Conservation (phyloP, 305 asterid species). For the Fraxinus sp. region DNA sequence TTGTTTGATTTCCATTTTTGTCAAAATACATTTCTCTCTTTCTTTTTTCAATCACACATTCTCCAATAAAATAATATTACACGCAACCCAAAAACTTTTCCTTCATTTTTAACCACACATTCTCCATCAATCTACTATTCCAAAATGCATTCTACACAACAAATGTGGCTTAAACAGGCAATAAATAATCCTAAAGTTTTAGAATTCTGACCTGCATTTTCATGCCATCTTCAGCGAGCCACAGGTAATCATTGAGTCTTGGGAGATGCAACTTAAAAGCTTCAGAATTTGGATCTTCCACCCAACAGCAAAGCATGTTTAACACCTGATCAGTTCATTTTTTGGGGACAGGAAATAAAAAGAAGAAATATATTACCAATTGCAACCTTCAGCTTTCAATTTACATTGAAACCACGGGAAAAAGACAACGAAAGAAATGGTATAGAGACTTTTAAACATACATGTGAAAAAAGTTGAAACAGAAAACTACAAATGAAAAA, state of each 20-base stretch:
- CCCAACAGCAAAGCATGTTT: constrained; percentile 99
- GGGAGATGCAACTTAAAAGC: constrained; percentile 93
- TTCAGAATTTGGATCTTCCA: constrained; percentile 88
- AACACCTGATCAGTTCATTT: constrained; percentile 48
- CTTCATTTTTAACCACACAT: too few species aligned
- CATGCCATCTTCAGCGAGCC: constrained; percentile 99
- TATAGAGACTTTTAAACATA: constrained; percentile 9
- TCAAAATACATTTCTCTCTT: too few species aligned
- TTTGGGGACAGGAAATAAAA: constrained; percentile 12
- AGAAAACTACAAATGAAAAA: background rate
- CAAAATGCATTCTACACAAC: too few species aligned
- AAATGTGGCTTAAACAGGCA: too few species aligned
- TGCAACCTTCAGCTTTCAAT: constrained; percentile 10
- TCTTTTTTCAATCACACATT: too few species aligned
- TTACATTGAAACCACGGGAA: constrained; percentile 13
- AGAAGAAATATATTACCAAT: constrained; percentile 12
- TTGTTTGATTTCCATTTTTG: too few species aligned
- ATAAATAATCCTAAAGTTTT: background rate
- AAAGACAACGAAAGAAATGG: constrained; percentile 17
- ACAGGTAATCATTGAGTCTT: constrained; percentile 76
- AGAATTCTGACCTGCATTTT: constrained; percentile 79
- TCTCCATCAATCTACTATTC: too few species aligned
- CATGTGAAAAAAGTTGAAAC: background rate
- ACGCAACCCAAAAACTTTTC: too few species aligned
- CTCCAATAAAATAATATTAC: too few species aligned